A percentile compares a stretch with the other conserved stretches of the same genome.
Evolutionary conservation across 2,329 filamentous ascomycete genomes (phyloP).

Genomic region (Fusarium papillatum): DNA sequence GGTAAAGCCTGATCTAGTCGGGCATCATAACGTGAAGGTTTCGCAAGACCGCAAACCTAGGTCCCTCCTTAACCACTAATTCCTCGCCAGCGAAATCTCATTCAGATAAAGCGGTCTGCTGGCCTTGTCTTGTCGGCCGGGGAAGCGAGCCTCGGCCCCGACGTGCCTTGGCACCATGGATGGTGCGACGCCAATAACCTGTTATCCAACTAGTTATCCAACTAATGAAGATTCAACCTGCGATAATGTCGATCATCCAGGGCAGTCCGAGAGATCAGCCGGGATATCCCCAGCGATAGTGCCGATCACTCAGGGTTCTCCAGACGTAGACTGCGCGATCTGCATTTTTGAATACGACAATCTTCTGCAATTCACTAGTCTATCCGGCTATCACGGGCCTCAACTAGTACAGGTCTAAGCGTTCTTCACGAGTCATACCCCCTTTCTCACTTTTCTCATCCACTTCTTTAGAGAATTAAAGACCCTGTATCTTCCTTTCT

Average conservation of each 20-base stretch:
- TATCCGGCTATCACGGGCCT: neutral
- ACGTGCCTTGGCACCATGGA: neutral
- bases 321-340: slow-evolving; percentile 18
- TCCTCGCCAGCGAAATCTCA: neutral
- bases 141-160: neutral
- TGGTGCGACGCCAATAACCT: neutral
- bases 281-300: neutral
- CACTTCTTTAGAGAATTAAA: neutral
- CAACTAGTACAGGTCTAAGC: slow-evolving; percentile 3
- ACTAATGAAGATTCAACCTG: neutral
- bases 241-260: neutral
- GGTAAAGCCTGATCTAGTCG: neutral
- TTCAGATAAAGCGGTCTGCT: neutral
- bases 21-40: neutral
- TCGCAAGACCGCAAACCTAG: neutral
- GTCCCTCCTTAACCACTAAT: neutral
- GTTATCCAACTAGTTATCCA: neutral
- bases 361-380: neutral
- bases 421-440: neutral
- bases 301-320: slow-evolving; percentile 16
- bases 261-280: neutral
- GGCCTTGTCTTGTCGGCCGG: neutral
- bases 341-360: slow-evolving; percentile 12
- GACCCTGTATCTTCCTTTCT: neutral
- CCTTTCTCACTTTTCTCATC: neutral